Conservation (phyloP, 78 protist species). For the Dictyostelium firmibasis region DNA sequence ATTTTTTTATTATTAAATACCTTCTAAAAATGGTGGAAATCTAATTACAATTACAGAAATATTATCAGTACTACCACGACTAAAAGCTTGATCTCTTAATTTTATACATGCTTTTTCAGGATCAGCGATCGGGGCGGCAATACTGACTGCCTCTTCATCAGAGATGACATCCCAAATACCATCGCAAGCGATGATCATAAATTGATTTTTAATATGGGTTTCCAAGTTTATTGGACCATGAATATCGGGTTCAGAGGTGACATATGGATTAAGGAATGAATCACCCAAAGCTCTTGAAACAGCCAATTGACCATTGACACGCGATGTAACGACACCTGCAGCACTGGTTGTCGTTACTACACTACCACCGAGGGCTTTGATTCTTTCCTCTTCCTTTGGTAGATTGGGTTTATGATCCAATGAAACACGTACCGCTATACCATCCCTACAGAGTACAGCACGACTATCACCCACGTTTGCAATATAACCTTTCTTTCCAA, state of each 20-base stretch:
- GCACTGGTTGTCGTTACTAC: slow-evolving; percentile 31
- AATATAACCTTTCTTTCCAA: slow-evolving; percentile 74
- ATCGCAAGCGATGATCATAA: slow-evolving; percentile 89
- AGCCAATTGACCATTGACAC: slow-evolving; percentile 87
- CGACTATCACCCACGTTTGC: slow-evolving; percentile 91
- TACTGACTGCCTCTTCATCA: slow-evolving; percentile 85
- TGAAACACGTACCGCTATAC: slow-evolving; percentile 68
- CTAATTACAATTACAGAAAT: slow-evolving; percentile 72
- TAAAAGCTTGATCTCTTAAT: slow-evolving; percentile 85
- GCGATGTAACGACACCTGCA: slow-evolving; percentile 15
- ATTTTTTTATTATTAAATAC: background rate
- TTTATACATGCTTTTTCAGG: slow-evolving; percentile 85
- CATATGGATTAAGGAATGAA: slow-evolving; percentile 58
- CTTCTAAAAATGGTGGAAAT: slow-evolving; percentile 25
- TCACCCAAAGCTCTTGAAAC: slow-evolving; percentile 91
- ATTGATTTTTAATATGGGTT: slow-evolving; percentile 58
- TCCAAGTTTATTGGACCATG: slow-evolving; percentile 75
- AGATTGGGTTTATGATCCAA: slow-evolving; percentile 86
- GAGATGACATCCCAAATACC: slow-evolving; percentile 89
- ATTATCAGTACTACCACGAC: slow-evolving; percentile 87
- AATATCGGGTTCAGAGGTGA: slow-evolving; percentile 82
- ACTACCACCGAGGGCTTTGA: slow-evolving; percentile 75
- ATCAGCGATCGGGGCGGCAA: slow-evolving; percentile 62
- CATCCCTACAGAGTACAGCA: slow-evolving; percentile 82
- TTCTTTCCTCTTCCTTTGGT: slow-evolving; percentile 81